Percentiles rank a stretch among this genome's conserved stretches.
Conservation (phyloP, 2,329 filamentous ascomycete genomes). For the Arthroderma sp. region DNA sequence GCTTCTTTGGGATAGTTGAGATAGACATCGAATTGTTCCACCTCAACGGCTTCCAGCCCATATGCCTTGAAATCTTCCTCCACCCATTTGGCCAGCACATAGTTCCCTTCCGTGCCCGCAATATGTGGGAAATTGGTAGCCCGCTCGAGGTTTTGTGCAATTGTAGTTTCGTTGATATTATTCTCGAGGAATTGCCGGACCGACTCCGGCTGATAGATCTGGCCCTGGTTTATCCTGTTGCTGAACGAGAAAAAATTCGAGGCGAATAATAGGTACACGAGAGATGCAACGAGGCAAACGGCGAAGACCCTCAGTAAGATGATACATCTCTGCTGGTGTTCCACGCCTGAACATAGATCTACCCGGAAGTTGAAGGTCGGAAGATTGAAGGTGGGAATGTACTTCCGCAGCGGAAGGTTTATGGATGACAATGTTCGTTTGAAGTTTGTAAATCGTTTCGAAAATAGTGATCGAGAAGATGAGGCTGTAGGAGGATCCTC, state of each 20-base stretch:
- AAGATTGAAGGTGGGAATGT: conserved; percentile 29
- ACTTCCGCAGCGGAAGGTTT: conserved; percentile 40
- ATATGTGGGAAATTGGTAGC: conserved; percentile 79
- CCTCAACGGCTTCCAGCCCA: conserved; percentile 60
- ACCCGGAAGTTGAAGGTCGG: conserved; percentile 29
- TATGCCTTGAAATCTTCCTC: conserved; percentile 61
- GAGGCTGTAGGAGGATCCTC: conserved; percentile 47
- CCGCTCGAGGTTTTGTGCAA: conserved; percentile 62
- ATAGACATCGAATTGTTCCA: conserved; percentile 78
- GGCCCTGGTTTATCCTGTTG: conserved; percentile 49
- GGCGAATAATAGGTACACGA: conserved; percentile 76
- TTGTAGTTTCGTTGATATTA: conserved; percentile 56
- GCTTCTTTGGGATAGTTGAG: conserved; percentile 75
- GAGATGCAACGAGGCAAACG: conserved; percentile 58
- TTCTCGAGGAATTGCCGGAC: conserved; percentile 64
- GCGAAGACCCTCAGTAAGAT: conserved; percentile 63
- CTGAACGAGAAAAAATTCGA: conserved; percentile 67
- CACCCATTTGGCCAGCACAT: conserved; percentile 72
- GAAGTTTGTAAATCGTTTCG: conserved; percentile 46
- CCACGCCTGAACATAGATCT: conserved; percentile 23
- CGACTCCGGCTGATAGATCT: conserved; percentile 72
- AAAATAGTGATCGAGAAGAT: conserved; percentile 32
- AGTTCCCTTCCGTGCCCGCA: conserved; percentile 88
- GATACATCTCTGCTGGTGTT: conserved; percentile 46
- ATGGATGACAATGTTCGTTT: conserved; percentile 47